These are phyloP conservation scores for Phytophthora ramorum DNA, from an alignment of 352 stramenopile genomes.

Conservation along the genomic window DNA sequence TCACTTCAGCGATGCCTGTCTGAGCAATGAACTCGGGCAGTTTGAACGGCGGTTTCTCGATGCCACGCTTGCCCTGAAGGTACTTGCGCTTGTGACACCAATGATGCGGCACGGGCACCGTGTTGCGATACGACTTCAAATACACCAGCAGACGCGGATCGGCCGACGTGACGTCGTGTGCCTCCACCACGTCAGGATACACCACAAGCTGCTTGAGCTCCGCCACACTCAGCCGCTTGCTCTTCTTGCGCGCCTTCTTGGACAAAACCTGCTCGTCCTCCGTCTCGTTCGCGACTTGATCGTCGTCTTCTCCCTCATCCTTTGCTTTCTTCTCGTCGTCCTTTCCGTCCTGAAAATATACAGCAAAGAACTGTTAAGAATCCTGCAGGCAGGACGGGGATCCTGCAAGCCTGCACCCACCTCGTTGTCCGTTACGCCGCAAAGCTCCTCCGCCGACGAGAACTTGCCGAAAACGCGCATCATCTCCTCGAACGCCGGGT, in stretches of 20 bases:
- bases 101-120: conserved; percentile 96
- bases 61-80: conserved; percentile 95
- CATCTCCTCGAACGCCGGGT: conserved; percentile 85
- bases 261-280: conserved; percentile 72
- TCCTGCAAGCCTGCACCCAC: conserved; percentile 22
- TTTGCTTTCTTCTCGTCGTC: conserved; percentile 36
- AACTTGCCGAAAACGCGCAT: conserved; percentile 91
- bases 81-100: conserved; percentile 99
- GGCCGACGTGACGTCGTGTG: conserved; percentile 96
- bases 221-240: conserved; percentile 94
- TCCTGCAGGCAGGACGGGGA: background rate
- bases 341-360: conserved; percentile 33
- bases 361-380: conserved; percentile 2
- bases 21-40: conserved; percentile 98
- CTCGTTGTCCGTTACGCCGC: conserved; percentile 58
- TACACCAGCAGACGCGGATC: conserved; percentile 96
- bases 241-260: conserved; percentile 94
- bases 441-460: conserved; percentile 83
- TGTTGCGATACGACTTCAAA: conserved; percentile 96
- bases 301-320: conserved; percentile 24
- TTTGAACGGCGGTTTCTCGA: conserved; percentile 96
- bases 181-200: conserved; percentile 95
- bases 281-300: conserved; percentile 32
- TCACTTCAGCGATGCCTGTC: conserved; percentile 92
- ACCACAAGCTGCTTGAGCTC: conserved; percentile 96